phyloP scores from a whole-genome alignment of 2,329 filamentous ascomycete species.

The Exophiala spinifera region DNA sequence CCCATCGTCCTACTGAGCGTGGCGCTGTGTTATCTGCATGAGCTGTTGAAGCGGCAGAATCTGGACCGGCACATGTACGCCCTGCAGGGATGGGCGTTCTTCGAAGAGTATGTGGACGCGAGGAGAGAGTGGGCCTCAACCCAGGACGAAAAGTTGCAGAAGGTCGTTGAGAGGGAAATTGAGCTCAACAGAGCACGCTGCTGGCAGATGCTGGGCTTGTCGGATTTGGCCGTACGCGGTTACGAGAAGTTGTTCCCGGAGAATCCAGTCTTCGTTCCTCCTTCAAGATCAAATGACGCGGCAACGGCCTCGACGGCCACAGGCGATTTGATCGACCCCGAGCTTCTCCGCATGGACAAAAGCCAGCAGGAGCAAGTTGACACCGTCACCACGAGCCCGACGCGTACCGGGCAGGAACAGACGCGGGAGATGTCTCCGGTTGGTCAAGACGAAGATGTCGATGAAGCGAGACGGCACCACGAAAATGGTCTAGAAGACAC shows the following conservation, averaged over 20 bases:
- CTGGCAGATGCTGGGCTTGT: slow-evolving; percentile 72
- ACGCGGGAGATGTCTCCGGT: slow-evolving; percentile 1
- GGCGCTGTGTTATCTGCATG: slow-evolving; percentile 80
- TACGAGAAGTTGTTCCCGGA: slow-evolving; percentile 60
- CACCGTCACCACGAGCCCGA: not conserved
- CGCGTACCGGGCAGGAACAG: slow-evolving; percentile 2
- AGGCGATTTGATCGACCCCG: not conserved
- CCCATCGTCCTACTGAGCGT: slow-evolving; percentile 76
- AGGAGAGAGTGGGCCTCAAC: slow-evolving; percentile 35
- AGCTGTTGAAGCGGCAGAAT: slow-evolving; percentile 81
- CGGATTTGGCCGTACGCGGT: slow-evolving; percentile 67
- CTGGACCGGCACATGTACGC: slow-evolving; percentile 88
- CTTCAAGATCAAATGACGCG: not conserved
- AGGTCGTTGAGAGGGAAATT: slow-evolving; percentile 55
- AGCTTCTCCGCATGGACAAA: not conserved
- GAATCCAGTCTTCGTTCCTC: not conserved
- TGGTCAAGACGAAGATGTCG: no score
- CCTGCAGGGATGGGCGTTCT: slow-evolving; percentile 77
- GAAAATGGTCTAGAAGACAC: no score
- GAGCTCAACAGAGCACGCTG: slow-evolving; percentile 76
- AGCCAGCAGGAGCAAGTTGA: not conserved
- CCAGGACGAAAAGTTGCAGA: slow-evolving; percentile 4
- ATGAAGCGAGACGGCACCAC: no score
- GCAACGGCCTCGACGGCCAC: slow-evolving; percentile 9
- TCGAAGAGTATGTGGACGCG: slow-evolving; percentile 68